Evolutionary conservation across 148 eudicot genomes (phyloP).

Genomic region (Polygonum aviculare): DNA sequence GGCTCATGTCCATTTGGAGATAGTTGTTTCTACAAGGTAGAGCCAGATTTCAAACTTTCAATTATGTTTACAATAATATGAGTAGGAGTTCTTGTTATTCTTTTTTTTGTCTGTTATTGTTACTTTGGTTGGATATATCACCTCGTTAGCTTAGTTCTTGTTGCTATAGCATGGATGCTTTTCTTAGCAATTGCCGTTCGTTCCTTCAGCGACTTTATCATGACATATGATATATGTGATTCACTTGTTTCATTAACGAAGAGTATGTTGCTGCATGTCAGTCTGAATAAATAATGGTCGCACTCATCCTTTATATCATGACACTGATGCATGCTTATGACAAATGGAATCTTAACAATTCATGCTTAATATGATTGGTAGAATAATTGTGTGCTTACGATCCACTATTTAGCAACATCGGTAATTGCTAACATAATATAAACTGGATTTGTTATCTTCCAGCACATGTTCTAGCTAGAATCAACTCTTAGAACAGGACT

Average conservation of each 20-base stretch:
- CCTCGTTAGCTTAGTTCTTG: neutral
- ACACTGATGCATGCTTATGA: neutral
- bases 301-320: neutral
- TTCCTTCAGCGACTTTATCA: neutral
- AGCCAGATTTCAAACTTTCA: neutral
- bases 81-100: neutral
- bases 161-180: neutral
- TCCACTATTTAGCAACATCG: too few relatives aligned
- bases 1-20: conserved; percentile 91
- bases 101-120: neutral
- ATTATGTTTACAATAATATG: neutral
- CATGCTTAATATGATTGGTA: neutral
- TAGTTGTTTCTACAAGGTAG: conserved; percentile 94
- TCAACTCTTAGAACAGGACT: too few relatives aligned
- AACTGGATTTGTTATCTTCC: too few relatives aligned
- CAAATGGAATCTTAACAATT: neutral
- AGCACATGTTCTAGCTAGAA: too few relatives aligned
- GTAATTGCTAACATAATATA: too few relatives aligned
- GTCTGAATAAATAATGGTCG: neutral
- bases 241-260: neutral
- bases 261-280: neutral
- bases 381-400: neutral
- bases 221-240: neutral
- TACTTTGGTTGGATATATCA: neutral
- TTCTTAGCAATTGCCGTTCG: neutral